Evolutionary conservation across 2,329 filamentous ascomycete species (phyloP), one percentile per base, ranked within the genome.

Genomic region (Endothia cerciana): DNA sequence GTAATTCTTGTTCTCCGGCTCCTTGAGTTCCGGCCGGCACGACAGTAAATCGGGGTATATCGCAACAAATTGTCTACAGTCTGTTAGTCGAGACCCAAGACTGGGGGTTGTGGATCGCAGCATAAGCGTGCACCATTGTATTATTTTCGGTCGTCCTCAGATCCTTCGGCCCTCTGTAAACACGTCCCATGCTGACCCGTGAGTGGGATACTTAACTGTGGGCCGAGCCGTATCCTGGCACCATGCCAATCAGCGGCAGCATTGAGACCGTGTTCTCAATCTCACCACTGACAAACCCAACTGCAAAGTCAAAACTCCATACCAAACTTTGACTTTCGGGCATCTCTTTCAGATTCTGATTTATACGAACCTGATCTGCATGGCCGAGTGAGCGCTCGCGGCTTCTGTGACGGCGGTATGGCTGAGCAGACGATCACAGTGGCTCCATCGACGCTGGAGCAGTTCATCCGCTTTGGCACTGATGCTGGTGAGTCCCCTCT

Each of bases 391-490:
- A 47, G 25, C 28, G 40, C 25, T 36, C n/a, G 11, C 13, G 25
- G n/a, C 2, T 30, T n/a, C n/a, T 41, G 17, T 2, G 40, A 36
- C 17, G 40, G 28, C 6, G 41, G 0, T 13, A 56, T 33, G 40
- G 53, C 28, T 10, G 38, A 28, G 51, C 53, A 30, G 28, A 43
- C 47, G 22, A 15, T 38, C 40, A 45, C 53, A 33, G 47, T 56
- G 53, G 40, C 49, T 38, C 43, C 65, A 61, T 30, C 67, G 19
- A 73, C 68, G 13, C 73, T 78, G 33, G 75, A 79, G 33, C 76
- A 77, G 41, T 75, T 80, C 67, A 72, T 78, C 63, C 73, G 70
- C 49, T 80, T 80, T 63, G 74, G 73, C n/a, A 74, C 73, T 1
- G 73, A 74, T 64, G 71, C 71, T 17, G 69, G 72, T 73, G 40